A percentile compares a stretch with the other conserved stretches of the same genome.
Evolutionary conservation across 2,329 filamentous ascomycete species (phyloP).

Genomic region (Amesomyces nigricolor): DNA sequence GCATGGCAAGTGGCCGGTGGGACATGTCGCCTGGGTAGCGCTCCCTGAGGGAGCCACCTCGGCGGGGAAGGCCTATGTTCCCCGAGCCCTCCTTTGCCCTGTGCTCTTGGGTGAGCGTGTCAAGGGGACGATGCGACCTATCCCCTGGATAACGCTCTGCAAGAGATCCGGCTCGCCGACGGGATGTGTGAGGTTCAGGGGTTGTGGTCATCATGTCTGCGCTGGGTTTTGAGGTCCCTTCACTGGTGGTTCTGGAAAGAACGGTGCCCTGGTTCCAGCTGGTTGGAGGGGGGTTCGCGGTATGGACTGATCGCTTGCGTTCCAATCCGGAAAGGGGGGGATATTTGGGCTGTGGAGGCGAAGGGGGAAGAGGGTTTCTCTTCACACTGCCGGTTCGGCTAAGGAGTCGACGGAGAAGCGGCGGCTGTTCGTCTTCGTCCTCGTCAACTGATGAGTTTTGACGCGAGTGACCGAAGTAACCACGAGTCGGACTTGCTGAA

Average conservation of each 20-base stretch:
- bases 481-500: constrained; percentile 39
- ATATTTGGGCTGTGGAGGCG: constrained; percentile 10
- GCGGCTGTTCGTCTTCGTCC: constrained; percentile 13
- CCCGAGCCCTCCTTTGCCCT: constrained; percentile 8
- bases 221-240: constrained; percentile 19
- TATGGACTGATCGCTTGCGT: constrained; percentile 21
- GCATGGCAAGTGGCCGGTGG: constrained; percentile 60
- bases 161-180: constrained; percentile 39
- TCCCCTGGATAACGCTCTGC: constrained; percentile 57
- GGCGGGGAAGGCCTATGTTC: constrained; percentile 17
- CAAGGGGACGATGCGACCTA: constrained; percentile 58
- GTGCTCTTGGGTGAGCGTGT: constrained; percentile 56
- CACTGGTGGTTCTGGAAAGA: constrained; percentile 24
- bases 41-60: constrained; percentile 45
- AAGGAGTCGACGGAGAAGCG: constrained; percentile 18
- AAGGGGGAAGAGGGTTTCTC: constrained; percentile 14
- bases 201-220: constrained; percentile 24
- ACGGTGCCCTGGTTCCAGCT: constrained; percentile 30
- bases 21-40: constrained; percentile 60
- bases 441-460: constrained; percentile 10
- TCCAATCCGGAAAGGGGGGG: constrained; percentile 19
- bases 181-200: constrained; percentile 20
- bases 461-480: background rate
- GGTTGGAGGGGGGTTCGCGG: constrained; percentile 23
- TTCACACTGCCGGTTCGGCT: constrained; percentile 23